These are phyloP conservation scores for Odonthalia washingtoniensis DNA, from an alignment of 31 red algal genomes.

Conservation along the genomic window DNA sequence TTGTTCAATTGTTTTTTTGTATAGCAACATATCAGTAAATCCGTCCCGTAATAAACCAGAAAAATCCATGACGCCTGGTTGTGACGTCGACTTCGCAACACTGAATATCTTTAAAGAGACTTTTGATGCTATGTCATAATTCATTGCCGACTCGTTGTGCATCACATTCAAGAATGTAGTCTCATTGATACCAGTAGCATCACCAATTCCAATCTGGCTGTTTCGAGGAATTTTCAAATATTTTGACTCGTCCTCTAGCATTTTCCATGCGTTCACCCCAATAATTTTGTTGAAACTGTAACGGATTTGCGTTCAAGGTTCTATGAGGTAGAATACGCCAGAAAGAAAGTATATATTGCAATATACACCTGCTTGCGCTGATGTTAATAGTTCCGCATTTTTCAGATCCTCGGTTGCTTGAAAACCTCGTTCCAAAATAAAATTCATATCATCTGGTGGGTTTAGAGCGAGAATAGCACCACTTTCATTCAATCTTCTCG, in stretches of 20 bases:
- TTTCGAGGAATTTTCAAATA: conserved; percentile 36
- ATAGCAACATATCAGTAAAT: conserved; percentile 38
- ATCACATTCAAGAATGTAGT: conserved; percentile 35
- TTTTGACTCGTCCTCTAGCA: conserved; percentile 32
- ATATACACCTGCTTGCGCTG: conserved; percentile 39
- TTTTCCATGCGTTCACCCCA: conserved; percentile 48
- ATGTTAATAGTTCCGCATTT: not conserved
- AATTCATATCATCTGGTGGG: not conserved
- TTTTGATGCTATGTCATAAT: not conserved
- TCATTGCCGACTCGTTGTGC: too few relatives aligned
- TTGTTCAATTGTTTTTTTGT: conserved; percentile 39
- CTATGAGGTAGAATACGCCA: conserved; percentile 64
- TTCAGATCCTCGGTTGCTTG: conserved; percentile 11
- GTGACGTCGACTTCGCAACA: not conserved
- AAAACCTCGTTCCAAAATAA: conserved; percentile 36
- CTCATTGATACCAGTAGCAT: conserved; percentile 11
- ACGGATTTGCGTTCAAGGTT: conserved; percentile 43
- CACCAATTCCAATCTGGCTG: not conserved
- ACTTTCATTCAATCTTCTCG: conserved; percentile 7
- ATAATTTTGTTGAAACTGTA: conserved; percentile 48
- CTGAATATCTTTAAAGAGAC: conserved; percentile 37
- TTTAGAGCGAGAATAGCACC: conserved; percentile 37
- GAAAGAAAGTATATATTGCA: conserved; percentile 78
- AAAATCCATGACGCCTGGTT: conserved; percentile 29
- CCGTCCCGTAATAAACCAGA: conserved; percentile 17